phyloP scores from a whole-genome alignment of 1,284 basidiomycete species.

The Ustilago shanxiensis region DNA sequence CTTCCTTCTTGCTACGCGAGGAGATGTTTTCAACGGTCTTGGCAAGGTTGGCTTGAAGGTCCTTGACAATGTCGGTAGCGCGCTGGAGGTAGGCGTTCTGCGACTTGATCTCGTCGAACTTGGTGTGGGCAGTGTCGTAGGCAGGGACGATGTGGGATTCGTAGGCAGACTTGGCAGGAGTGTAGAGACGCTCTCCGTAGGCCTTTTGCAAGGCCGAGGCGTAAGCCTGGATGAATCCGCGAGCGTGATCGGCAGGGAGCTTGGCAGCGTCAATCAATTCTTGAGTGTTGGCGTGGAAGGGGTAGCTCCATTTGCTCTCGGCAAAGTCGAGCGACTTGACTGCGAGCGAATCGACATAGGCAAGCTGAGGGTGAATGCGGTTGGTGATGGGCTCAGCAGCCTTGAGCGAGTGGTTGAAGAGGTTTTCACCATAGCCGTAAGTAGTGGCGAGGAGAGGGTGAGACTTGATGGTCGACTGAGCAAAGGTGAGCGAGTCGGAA shows the following conservation, averaged over 20 bases:
- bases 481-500: slow-evolving; percentile 58
- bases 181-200: slow-evolving; percentile 62
- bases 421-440: slow-evolving; percentile 58
- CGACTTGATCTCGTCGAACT: slow-evolving; percentile 65
- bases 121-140: slow-evolving; percentile 51
- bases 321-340: slow-evolving; percentile 65
- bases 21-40: slow-evolving; percentile 60
- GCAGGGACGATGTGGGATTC: slow-evolving; percentile 57
- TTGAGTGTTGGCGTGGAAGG: slow-evolving; percentile 65
- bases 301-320: slow-evolving; percentile 67
- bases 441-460: slow-evolving; percentile 59
- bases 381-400: slow-evolving; percentile 61
- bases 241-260: slow-evolving; percentile 57
- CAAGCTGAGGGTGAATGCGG: slow-evolving; percentile 63
- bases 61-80: slow-evolving; percentile 61
- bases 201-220: slow-evolving; percentile 51
- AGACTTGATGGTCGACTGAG: slow-evolving; percentile 61
- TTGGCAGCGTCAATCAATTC: slow-evolving; percentile 58
- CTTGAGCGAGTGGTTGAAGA: slow-evolving; percentile 55
- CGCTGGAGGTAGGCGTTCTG: slow-evolving; percentile 65
- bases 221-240: slow-evolving; percentile 52
- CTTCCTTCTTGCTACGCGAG: slow-evolving; percentile 56
- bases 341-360: slow-evolving; percentile 58
- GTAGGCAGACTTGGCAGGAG: slow-evolving; percentile 61
- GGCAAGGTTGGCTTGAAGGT: slow-evolving; percentile 59